phyloP scores from a whole-genome alignment of 73 alveolate species.

The Paramecium octaurelia region DNA sequence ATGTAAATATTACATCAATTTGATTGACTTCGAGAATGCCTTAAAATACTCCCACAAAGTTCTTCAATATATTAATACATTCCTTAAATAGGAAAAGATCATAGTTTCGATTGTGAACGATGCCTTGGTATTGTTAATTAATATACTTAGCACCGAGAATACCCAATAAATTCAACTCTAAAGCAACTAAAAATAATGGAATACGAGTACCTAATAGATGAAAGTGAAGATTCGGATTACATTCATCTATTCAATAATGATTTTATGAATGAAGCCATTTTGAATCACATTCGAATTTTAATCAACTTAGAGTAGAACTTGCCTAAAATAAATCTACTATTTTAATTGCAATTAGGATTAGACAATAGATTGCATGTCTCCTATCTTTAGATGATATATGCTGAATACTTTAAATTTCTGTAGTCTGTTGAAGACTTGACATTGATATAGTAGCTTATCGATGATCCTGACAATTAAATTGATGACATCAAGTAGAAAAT shows the following conservation, averaged over 20 bases:
- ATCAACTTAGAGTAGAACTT: background rate
- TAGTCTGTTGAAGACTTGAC: background rate
- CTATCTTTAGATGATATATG: background rate
- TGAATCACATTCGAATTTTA: background rate
- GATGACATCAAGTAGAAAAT: background rate
- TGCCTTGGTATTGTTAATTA: background rate
- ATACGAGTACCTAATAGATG: background rate
- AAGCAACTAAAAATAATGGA: background rate
- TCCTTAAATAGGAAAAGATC: background rate
- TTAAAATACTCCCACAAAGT: background rate
- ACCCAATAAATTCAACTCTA: background rate
- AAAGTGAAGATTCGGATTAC: background rate
- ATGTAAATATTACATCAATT: background rate
- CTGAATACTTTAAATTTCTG: background rate
- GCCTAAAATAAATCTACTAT: background rate
- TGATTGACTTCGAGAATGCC: background rate
- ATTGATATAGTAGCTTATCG: background rate
- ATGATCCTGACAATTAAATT: background rate
- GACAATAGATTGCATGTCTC: background rate
- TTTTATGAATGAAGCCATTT: background rate
- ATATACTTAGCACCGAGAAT: background rate
- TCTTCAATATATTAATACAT: background rate
- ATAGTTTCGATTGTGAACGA: background rate
- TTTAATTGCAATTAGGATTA: background rate
- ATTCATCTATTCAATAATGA: conserved; percentile 4